Evolutionary conservation across 495 filamentous ascomycete genomes (phyloP).

Genomic region (Penicillium angulare): DNA sequence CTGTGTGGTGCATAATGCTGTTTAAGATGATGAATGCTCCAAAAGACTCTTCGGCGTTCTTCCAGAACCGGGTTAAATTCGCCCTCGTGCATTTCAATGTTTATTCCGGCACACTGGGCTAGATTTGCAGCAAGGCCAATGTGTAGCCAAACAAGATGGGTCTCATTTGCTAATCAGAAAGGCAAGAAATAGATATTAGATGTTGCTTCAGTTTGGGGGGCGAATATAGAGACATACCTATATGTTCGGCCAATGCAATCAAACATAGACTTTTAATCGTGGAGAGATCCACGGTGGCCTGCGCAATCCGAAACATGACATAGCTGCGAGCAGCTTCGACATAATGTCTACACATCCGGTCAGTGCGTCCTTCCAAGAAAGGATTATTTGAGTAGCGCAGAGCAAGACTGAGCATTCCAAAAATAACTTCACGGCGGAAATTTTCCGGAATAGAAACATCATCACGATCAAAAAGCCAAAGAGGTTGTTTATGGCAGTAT

Average conservation of each 20-base stretch:
- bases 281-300: conserved; percentile 37
- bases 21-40: conserved; percentile 44
- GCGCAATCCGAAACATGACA: conserved; percentile 41
- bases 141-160: conserved; percentile 22
- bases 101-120: conserved; percentile 36
- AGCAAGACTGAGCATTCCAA: conserved; percentile 37
- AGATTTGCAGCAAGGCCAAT: conserved; percentile 27
- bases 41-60: conserved; percentile 38
- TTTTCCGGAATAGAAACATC: conserved; percentile 24
- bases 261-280: conserved; percentile 43
- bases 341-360: conserved; percentile 32
- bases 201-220: background rate
- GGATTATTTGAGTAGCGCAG: conserved; percentile 29
- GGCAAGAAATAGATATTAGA: background rate
- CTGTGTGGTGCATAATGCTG: conserved; percentile 37
- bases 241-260: conserved; percentile 39
- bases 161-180: conserved; percentile 26
- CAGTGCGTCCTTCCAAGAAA: conserved; percentile 15
- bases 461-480: conserved; percentile 44
- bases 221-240: conserved; percentile 19
- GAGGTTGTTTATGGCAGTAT: conserved; percentile 44
- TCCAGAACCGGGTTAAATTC: conserved; percentile 23
- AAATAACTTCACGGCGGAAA: conserved; percentile 35
- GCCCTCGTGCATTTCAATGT: conserved; percentile 31
- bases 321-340: conserved; percentile 34